Evolutionary conservation across 805 yeast genomes (phyloP), one percentile per base, ranked within the genome.

Genomic region (Starmera amethionina): DNA sequence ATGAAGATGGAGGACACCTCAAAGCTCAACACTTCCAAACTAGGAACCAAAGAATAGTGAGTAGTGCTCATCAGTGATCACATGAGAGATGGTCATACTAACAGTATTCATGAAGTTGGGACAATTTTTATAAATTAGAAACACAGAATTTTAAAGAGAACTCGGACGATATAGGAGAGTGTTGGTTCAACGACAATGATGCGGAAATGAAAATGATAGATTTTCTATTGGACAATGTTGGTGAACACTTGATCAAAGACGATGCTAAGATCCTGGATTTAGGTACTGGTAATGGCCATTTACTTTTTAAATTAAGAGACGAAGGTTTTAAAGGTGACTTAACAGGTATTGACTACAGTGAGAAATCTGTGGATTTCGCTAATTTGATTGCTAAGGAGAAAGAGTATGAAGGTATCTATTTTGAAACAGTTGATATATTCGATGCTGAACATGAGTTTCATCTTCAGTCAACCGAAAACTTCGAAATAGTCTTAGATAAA

Each of bases 211-310:
- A 78, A 55, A 82, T 93, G 77, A 70, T 83, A n/a, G 75, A 76
- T 37, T 89, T 82, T 51, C 57, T 90, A 7, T 62, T 68, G 14
- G 75, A 75, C 4, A 71, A 79, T 47, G 35, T 73, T 4, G 68
- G 68, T 2, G 57, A 58, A 14, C 51, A 54, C 13, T 41, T 43
- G 2, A 60, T 70, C 43, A 30, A 50, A 8, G 58, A 56, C 2
- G 46, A 54, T 1, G 52, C 72, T 1, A 59, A 62, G 1, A 68
- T 89, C 38, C 61, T 84, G 16, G 98, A 90, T 59, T 64, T 93
- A 32, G 99, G 99, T 1, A 89, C 98, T 0, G 99, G 98, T 1
- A 93, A 93, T 60, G 98, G 98, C 0, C 96, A 87, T 55, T 63
- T 93, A 25, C 56, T 93, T 27, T 84, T 90, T 49, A 73, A 80